Conservation (phyloP, 208 protist genomes). For the Novymonas esmeraldas region DNA sequence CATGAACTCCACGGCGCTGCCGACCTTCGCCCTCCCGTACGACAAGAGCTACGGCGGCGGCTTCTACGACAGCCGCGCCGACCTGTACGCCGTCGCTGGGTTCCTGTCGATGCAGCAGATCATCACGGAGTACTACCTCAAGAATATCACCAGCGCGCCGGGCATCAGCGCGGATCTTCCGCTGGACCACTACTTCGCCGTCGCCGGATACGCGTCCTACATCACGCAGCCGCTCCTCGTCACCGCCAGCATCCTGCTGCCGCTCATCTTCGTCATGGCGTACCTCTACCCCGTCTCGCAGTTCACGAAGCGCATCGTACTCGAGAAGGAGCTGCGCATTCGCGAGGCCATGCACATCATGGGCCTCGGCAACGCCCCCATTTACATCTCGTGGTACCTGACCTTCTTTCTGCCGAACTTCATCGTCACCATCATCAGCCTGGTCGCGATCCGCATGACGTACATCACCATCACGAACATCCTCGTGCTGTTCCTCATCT, state of each 20-base stretch:
- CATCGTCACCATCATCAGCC: conserved; percentile 45
- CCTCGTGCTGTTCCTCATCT: conserved; percentile 45
- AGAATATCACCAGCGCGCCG: conserved; percentile 22
- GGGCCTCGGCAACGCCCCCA: conserved; percentile 58
- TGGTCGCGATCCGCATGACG: conserved; percentile 54
- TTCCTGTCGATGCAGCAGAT: conserved; percentile 45
- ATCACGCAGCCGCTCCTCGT: conserved; percentile 50
- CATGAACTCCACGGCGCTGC: conserved; percentile 50
- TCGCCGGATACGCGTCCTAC: conserved; percentile 39
- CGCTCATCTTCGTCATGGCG: conserved; percentile 62
- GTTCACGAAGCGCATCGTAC: conserved; percentile 68
- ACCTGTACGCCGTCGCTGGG: conserved; percentile 29
- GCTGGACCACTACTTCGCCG: conserved; percentile 41
- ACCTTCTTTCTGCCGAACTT: conserved; percentile 46
- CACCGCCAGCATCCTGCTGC: conserved; percentile 37
- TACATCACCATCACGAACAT: conserved; percentile 47
- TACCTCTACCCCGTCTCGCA: conserved; percentile 76
- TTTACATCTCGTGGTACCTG: conserved; percentile 50
- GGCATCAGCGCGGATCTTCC: conserved; percentile 11
- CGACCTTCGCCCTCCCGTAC: conserved; percentile 41
- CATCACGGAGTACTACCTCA: conserved; percentile 36
- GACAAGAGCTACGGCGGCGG: conserved; percentile 17
- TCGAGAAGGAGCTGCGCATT: conserved; percentile 82
- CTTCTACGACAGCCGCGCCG: conserved; percentile 26
- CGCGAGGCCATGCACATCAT: conserved; percentile 85